Conservation (phyloP, 805 yeast genomes). For the Candida endomychidarum region DNA sequence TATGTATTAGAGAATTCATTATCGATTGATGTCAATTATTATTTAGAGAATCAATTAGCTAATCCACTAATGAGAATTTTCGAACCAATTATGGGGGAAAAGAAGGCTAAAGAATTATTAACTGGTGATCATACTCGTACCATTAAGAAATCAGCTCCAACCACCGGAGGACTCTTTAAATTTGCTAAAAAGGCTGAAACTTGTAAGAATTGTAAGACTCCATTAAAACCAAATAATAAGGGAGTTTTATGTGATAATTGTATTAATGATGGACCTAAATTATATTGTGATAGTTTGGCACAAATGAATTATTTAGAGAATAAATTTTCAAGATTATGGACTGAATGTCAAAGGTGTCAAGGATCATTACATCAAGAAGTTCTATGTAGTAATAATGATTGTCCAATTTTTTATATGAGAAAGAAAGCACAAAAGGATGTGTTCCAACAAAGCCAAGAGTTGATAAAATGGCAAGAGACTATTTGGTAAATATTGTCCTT, state of each 20-base stretch:
- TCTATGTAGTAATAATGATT: slow-evolving; percentile 90
- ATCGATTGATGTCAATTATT: slow-evolving; percentile 93
- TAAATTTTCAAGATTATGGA: slow-evolving; percentile 89
- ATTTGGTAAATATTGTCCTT: slow-evolving; percentile 46
- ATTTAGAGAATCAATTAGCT: slow-evolving; percentile 86
- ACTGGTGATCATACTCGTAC: slow-evolving; percentile 84
- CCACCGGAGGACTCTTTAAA: slow-evolving; percentile 84
- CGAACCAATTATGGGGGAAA: slow-evolving; percentile 91
- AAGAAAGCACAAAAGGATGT: slow-evolving; percentile 80
- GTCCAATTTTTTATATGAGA: slow-evolving; percentile 97
- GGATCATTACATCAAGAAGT: slow-evolving; percentile 96
- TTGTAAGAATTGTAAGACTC: slow-evolving; percentile 86
- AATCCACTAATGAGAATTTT: slow-evolving; percentile 93
- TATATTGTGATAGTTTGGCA: slow-evolving; percentile 79
- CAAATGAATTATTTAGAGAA: slow-evolving; percentile 78
- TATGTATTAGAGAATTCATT: slow-evolving; percentile 88
- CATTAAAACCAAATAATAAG: slow-evolving; percentile 57
- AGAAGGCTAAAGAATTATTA: slow-evolving; percentile 73
- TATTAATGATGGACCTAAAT: slow-evolving; percentile 70
- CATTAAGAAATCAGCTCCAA: slow-evolving; percentile 69
- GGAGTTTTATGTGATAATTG: slow-evolving; percentile 86
- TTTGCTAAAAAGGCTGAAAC: slow-evolving; percentile 87
- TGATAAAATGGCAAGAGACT: slow-evolving; percentile 64
- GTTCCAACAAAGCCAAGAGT: slow-evolving; percentile 52
- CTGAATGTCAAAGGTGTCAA: slow-evolving; percentile 97